Evolutionary conservation across 202 grass and related monocot genomes (phyloP).

Genomic region (Cymbopogon flexuosus): DNA sequence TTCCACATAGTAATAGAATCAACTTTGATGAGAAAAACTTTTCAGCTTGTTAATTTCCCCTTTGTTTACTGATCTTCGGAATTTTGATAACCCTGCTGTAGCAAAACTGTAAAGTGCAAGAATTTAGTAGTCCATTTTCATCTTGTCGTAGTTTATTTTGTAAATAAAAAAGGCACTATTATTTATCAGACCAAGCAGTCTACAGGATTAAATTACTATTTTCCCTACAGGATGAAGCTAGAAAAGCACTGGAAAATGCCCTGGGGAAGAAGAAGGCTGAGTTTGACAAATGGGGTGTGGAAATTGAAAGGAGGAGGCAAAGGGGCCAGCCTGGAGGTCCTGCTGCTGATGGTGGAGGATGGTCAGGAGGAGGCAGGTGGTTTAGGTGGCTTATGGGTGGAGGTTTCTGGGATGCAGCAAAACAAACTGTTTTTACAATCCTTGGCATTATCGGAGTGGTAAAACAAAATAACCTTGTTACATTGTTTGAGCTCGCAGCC

Average conservation of each 20-base stretch:
- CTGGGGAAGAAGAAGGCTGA: slow-evolving; percentile 39
- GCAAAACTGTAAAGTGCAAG: background rate
- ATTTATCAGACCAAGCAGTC: background rate
- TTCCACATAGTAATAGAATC: background rate
- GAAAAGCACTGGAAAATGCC: slow-evolving; percentile 46
- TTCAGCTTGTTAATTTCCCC: background rate
- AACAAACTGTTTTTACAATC: slow-evolving; percentile 57
- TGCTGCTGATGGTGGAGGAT: slow-evolving; percentile 43
- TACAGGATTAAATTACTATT: background rate
- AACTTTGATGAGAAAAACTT: background rate
- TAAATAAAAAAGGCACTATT: background rate
- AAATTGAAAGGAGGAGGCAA: slow-evolving; percentile 34
- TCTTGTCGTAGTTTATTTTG: background rate
- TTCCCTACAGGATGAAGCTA: slow-evolving; percentile 45
- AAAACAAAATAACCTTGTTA: background rate
- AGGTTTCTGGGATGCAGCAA: slow-evolving; percentile 62
- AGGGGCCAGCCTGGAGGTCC: slow-evolving; percentile 26
- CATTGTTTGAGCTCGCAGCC: background rate
- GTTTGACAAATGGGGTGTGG: slow-evolving; percentile 46
- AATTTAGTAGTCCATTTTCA: background rate
- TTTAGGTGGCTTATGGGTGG: slow-evolving; percentile 59
- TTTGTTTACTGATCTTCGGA: background rate
- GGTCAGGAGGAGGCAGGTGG: slow-evolving; percentile 63
- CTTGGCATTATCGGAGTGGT: slow-evolving; percentile 57
- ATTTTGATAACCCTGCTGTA: background rate